Evolutionary conservation across 345 rosid genomes (phyloP).

Genomic region (Ceriops decandra): DNA sequence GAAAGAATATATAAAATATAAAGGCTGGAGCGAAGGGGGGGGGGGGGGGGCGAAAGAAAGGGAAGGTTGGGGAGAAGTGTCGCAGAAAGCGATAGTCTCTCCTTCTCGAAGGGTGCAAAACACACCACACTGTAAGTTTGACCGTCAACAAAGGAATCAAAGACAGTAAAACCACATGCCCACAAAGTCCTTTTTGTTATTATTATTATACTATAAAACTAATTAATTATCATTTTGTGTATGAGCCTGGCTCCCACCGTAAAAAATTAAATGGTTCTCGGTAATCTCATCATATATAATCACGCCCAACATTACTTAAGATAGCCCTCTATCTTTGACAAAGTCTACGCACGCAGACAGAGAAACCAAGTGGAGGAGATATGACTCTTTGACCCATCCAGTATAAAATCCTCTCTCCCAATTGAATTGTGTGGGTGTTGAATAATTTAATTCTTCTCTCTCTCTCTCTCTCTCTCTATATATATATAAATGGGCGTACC

Average conservation of each 20-base stretch:
- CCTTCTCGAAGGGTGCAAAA: conserved; percentile 37
- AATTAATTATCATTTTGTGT: no score
- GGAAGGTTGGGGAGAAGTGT: conserved; percentile 11
- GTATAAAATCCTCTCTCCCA: neutral
- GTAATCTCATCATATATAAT: conserved; percentile 38
- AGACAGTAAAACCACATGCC: conserved; percentile 48
- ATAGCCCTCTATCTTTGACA: conserved; percentile 19
- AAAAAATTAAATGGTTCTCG: conserved; percentile 38
- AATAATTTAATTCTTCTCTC: no score
- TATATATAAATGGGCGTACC: no score
- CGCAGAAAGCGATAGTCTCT: neutral
- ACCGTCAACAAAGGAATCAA: conserved; percentile 51
- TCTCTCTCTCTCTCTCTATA: no score
- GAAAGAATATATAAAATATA: neutral
- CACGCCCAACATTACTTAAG: conserved; percentile 21
- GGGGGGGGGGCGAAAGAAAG: neutral
- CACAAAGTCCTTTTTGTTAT: conserved; percentile 14
- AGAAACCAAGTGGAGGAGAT: no score
- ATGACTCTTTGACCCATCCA: conserved; percentile 32
- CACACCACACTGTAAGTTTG: conserved; percentile 32
- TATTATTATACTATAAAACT: neutral
- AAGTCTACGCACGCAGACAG: neutral
- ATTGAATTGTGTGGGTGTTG: no score
- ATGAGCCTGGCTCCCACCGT: conserved; percentile 34
- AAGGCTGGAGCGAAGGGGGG: neutral